Base-by-base conservation (phyloP, 2,329 filamentous ascomycete species). In the Dendryphion nanum region DNA sequence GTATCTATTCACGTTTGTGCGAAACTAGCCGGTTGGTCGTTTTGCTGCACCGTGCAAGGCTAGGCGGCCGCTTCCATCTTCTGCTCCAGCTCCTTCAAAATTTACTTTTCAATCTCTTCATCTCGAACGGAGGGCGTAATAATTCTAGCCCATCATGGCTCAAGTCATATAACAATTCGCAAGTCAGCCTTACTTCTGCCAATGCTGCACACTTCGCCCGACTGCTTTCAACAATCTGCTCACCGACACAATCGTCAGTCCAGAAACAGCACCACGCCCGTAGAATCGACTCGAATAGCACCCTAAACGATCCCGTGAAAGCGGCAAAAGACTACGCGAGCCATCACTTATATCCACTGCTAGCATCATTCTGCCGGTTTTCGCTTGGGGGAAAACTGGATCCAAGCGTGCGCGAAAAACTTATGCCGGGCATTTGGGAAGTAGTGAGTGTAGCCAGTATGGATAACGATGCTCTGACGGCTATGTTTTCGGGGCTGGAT, bases 1-100 rank as follows among this genome's bases (percentile, higher is more conserved):
- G 66, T 2, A 67, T 82, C 31, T 82, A 72, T 61, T 66, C 69
- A 4, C 73, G 76, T 29, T 62, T 82, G 7, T 82, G 78, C 55
- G 64, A 72, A 23, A 65, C 80, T 7, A 63, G 76, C 38, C 73
- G 73, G 6, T 60, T 72, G 0, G 59, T 82, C 6, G 61, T 84
- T 6, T 67, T 74, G n/a, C 68, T 81, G 10, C 75, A 82, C 50
- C 74, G 79, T 16, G 66, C 74, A 13, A 76, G 78, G 29, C 65
- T 83, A 7, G 75, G 76, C 23, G 79, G 79, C 6, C 77, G 81
- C 17, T 77, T 77, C 61, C 79, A 83, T 50, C 65, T 83, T 8
- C 61, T 83, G 13, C 61, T 81, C 5, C 69, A 72, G 1, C 64
- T 76, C 10, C 69, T 83, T 40, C 75, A 81, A 49, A 63, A 63